phyloP scores from a whole-genome alignment of 169 alveolate genomes.

The Plasmodium cynomolgi region DNA sequence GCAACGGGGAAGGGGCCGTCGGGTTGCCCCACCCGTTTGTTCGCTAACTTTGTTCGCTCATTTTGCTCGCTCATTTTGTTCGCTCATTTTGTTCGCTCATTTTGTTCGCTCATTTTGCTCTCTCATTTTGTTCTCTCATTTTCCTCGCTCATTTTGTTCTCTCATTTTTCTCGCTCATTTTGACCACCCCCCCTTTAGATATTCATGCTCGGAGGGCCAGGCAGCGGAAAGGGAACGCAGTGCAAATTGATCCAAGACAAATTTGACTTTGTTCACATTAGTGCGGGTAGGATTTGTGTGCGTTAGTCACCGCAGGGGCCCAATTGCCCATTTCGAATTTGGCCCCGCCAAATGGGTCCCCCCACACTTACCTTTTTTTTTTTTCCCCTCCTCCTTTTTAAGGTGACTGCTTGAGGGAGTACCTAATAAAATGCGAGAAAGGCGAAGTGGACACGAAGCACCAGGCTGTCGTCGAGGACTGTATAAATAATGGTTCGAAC shows the following conservation, averaged over 20 bases:
- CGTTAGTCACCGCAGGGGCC: background rate
- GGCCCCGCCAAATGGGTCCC: background rate
- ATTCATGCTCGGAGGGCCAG: conserved; percentile 90
- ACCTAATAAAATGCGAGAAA: conserved; percentile 46
- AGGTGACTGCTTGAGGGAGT: conserved; percentile 88
- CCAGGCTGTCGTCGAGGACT: conserved; percentile 43
- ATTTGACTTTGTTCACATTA: conserved; percentile 90
- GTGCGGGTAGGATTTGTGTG: conserved; percentile 89
- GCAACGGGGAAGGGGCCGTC: background rate
- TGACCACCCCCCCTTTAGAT: conserved; percentile 50
- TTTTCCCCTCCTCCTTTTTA: background rate
- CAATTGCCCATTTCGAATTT: background rate
- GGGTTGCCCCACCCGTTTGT: background rate
- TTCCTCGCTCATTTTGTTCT: background rate
- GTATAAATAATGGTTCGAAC: conserved; percentile 78
- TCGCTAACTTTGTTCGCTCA: background rate
- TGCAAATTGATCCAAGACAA: conserved; percentile 80
- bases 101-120: background rate
- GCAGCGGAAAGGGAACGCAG: conserved; percentile 91
- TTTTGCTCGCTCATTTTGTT: background rate
- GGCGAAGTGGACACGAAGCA: conserved; percentile 41
- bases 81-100: background rate
- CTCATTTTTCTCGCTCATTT: background rate
- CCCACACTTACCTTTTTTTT: background rate
- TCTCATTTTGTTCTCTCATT: background rate